A percentile compares a stretch with the other conserved stretches of the same genome.
Conservation (phyloP, 768 basidiomycete species). For the Tricholoma sp. region DNA sequence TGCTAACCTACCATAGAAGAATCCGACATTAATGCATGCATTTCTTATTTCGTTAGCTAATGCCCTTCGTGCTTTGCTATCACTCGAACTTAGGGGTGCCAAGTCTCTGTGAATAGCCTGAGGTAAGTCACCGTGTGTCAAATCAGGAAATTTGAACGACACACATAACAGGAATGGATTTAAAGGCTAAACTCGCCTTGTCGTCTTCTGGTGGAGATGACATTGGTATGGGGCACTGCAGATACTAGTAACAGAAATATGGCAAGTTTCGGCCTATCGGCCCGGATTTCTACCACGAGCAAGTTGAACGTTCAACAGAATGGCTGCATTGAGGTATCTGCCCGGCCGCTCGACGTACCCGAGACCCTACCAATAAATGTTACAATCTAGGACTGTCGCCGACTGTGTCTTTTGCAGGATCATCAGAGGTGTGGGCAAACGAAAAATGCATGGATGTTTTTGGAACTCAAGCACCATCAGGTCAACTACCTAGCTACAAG, state of each 20-base stretch:
- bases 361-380: neutral
- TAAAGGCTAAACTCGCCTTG: conserved; percentile 20
- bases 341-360: neutral
- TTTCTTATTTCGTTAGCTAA: conserved; percentile 59
- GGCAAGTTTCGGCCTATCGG: neutral
- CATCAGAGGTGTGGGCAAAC: conserved; percentile 58
- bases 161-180: conserved; percentile 36
- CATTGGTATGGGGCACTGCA: conserved; percentile 3
- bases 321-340: conserved; percentile 33
- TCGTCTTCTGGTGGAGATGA: conserved; percentile 19
- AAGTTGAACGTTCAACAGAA: conserved; percentile 11
- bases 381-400: conserved; percentile 40
- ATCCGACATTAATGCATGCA: conserved; percentile 79
- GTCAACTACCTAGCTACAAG: conserved; percentile 87
- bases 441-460: neutral
- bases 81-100: conserved; percentile 28
- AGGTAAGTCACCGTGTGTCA: neutral
- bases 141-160: conserved; percentile 3
- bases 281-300: neutral
- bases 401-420: conserved; percentile 94
- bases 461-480: conserved; percentile 32
- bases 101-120: conserved; percentile 38
- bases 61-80: conserved; percentile 32
- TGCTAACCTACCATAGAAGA: conserved; percentile 63
- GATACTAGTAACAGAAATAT: too few species aligned